Conservation (phyloP, 2,329 filamentous ascomycete genomes). For the Cytospora schulzeri region DNA sequence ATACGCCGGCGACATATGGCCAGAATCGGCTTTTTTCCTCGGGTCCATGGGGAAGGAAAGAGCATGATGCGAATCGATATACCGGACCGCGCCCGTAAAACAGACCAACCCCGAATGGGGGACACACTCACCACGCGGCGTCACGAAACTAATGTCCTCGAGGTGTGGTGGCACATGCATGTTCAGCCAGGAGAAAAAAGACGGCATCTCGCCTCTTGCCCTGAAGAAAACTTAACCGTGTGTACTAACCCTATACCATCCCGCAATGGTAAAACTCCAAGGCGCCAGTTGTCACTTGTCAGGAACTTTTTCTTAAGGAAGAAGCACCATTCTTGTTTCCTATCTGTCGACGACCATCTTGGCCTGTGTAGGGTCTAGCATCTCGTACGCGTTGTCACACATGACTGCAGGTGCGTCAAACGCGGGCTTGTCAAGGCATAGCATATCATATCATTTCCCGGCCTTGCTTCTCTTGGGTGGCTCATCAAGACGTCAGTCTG, state of each 20-base stretch:
- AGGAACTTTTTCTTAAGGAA: neutral
- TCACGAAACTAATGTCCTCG: neutral
- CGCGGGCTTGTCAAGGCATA: neutral
- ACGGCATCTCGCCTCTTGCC: slow-evolving; percentile 1
- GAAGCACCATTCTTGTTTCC: neutral
- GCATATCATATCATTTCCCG: slow-evolving; percentile 17
- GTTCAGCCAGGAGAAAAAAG: neutral
- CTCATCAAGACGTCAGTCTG: slow-evolving; percentile 14
- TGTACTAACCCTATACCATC: neutral
- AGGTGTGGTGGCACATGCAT: neutral
- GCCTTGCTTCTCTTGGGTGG: slow-evolving; percentile 4
- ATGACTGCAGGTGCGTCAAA: neutral
- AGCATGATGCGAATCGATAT: slow-evolving; percentile 6
- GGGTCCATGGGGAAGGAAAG: neutral
- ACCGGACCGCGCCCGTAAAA: neutral
- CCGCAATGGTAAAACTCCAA: neutral
- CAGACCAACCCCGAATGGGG: slow-evolving; percentile 9
- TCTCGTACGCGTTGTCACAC: slow-evolving; percentile 1
- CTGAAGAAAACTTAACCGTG: neutral
- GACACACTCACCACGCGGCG: neutral
- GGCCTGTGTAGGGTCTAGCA: neutral
- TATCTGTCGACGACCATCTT: neutral
- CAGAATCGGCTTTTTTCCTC: neutral
- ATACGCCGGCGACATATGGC: neutral
- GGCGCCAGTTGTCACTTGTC: neutral